phyloP scores from a whole-genome alignment of 371 early-diverging fungal genomes.

The Batrachochytrium dendrobatidis region DNA sequence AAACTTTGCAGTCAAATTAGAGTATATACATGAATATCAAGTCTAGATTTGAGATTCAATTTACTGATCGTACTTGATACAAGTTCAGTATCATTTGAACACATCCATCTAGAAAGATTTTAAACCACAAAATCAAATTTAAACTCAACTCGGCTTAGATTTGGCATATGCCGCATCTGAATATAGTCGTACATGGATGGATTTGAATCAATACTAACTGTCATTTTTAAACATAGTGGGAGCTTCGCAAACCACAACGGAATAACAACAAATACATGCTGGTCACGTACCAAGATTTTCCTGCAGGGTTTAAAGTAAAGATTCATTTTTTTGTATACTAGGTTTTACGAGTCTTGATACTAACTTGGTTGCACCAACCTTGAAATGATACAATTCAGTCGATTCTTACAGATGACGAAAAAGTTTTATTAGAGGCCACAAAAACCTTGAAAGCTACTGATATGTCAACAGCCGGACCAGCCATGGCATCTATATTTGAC shows the following conservation, averaged over 20 bases:
- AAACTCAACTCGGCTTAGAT: too few species aligned
- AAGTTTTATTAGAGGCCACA: slow-evolving; percentile 41
- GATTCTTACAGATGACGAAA: slow-evolving; percentile 8
- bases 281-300: slow-evolving; percentile 46
- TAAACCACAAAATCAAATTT: too few species aligned
- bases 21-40: too few species aligned
- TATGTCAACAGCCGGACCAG: slow-evolving; percentile 49
- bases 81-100: too few species aligned
- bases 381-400: neutral
- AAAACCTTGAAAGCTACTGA: slow-evolving; percentile 51
- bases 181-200: too few species aligned
- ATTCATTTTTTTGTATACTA: neutral
- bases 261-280: slow-evolving; percentile 59
- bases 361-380: neutral
- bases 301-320: slow-evolving; percentile 19
- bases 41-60: too few species aligned
- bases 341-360: neutral
- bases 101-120: too few species aligned
- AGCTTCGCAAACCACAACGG: slow-evolving; percentile 33
- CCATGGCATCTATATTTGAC: slow-evolving; percentile 55
- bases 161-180: too few species aligned
- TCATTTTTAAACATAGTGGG: slow-evolving; percentile 25
- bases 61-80: too few species aligned
- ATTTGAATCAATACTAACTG: neutral
- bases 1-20: too few species aligned